Evolutionary conservation across 768 basidiomycete genomes (phyloP).

Genomic region (Phlegmacium glaucopus): DNA sequence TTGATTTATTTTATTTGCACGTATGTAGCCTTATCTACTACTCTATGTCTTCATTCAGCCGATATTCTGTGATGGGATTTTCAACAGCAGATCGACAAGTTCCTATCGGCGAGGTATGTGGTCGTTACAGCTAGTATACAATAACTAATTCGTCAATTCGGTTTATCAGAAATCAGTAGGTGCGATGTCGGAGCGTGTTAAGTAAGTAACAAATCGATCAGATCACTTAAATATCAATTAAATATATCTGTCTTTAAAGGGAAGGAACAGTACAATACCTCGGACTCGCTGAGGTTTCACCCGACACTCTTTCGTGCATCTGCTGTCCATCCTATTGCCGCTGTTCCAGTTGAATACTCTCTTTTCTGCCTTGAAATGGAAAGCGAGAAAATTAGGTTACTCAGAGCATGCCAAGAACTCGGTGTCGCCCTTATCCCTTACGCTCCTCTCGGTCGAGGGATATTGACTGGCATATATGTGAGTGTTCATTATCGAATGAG

Average conservation of each 20-base stretch:
- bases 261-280: conserved; percentile 46
- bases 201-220: conserved; percentile 29
- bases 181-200: conserved; percentile 51
- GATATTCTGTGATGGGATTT: not conserved
- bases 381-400: conserved; percentile 34
- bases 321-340: conserved; percentile 46
- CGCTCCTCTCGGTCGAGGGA: conserved; percentile 46
- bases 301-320: conserved; percentile 44
- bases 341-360: conserved; percentile 50
- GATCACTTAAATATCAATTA: too few relatives aligned
- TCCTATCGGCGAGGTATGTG: conserved; percentile 46
- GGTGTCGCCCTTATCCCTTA: conserved; percentile 48
- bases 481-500: conserved; percentile 7
- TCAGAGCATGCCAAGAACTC: conserved; percentile 43
- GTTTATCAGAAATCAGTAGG: conserved; percentile 33
- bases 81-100: conserved; percentile 34
- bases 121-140: not conserved
- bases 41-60: too few relatives aligned
- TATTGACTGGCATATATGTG: conserved; percentile 44
- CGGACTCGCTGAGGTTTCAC: conserved; percentile 51
- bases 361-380: conserved; percentile 48
- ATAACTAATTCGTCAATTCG: not conserved
- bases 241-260: conserved; percentile 7
- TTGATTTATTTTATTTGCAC: conserved; percentile 50
- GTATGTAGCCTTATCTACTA: conserved; percentile 17